Base-by-base conservation (phyloP, 2,329 filamentous ascomycete genomes). In the Apiospora phragmitis region DNA sequence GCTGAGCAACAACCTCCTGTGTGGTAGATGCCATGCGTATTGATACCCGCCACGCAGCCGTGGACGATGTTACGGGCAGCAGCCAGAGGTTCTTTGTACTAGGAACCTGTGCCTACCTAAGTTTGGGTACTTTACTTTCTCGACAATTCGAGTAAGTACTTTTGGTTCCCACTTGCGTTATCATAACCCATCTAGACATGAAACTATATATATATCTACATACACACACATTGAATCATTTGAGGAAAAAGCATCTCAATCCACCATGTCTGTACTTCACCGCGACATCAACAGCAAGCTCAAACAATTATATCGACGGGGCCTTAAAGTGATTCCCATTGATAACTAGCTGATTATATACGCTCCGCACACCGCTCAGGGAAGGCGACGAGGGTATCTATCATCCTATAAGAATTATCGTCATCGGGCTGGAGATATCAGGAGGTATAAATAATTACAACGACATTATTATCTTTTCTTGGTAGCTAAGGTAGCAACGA, bases 401-500 rank as follows among this genome's bases (percentile, higher is more conserved):
- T 38, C 55, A 24, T 21, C 55, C 32, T 41, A 12, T 8, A 38
- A 16, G n/a, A 26, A 12, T 5, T 47, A 9, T 8, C 21, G 7
- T 47, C 11, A 18, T 32, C 26, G 9, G 8, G 38, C 7, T 18
- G 41, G n/a, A 47, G 38, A 67, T 42, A 26, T 29, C 38, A 24
- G 65, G 16, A 49, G 18, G 29, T 49, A 29, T n/a, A 24, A 16
- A 18, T n/a, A 68, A 68, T 62, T 62, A 62, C 55, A 38, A 62
- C 55, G 18, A n/a, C 55, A 62, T 38, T 62, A 62, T 62, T 62
- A 62, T 62, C 55, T 62, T 62, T 62, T 38, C 78, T 77, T 32
- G 0, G 7, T 35, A 21, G 16, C 6, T 35, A 35, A 59, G 29
- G 49, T 51, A 26, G 32, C 51, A 4, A 26, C 32, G 29, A 9